Evolutionary conservation across 805 yeast species (phyloP).

Genomic region (Saturnispora serradocipensis): DNA sequence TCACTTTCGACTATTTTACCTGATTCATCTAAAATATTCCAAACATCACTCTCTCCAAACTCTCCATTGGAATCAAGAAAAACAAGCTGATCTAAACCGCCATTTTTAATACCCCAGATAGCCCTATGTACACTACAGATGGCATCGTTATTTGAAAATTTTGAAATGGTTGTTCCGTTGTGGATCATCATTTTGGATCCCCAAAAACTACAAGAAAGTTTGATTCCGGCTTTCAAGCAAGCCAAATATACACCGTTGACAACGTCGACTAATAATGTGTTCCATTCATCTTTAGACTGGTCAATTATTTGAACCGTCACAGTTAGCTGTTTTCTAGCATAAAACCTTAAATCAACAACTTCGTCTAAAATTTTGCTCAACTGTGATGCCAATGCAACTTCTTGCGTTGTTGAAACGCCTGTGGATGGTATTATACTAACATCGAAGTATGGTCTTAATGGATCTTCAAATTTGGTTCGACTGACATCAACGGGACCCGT

Average conservation of each 20-base stretch:
- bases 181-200: slow-evolving; percentile 28
- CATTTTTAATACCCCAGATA: slow-evolving; percentile 3
- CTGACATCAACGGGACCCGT: slow-evolving; percentile 83
- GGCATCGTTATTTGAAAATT: background rate
- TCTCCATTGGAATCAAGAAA: slow-evolving; percentile 65
- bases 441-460: slow-evolving; percentile 69
- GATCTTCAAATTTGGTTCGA: slow-evolving; percentile 72
- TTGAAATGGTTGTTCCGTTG: background rate
- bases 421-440: slow-evolving; percentile 67
- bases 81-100: slow-evolving; percentile 42
- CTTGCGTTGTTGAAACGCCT: slow-evolving; percentile 69
- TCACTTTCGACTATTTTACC: slow-evolving; percentile 34
- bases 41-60: slow-evolving; percentile 49
- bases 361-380: slow-evolving; percentile 52
- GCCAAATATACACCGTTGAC: slow-evolving; percentile 71
- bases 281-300: slow-evolving; percentile 22
- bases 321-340: slow-evolving; percentile 75
- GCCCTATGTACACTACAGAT: slow-evolving; percentile 5
- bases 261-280: slow-evolving; percentile 51
- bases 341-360: slow-evolving; percentile 48
- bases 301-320: slow-evolving; percentile 57
- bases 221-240: slow-evolving; percentile 70
- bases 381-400: slow-evolving; percentile 65
- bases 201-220: slow-evolving; percentile 53
- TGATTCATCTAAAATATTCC: slow-evolving; percentile 43